Evolutionary conservation across 208 protist species (phyloP).

Genomic region (Acanthamoeba royreba): DNA sequence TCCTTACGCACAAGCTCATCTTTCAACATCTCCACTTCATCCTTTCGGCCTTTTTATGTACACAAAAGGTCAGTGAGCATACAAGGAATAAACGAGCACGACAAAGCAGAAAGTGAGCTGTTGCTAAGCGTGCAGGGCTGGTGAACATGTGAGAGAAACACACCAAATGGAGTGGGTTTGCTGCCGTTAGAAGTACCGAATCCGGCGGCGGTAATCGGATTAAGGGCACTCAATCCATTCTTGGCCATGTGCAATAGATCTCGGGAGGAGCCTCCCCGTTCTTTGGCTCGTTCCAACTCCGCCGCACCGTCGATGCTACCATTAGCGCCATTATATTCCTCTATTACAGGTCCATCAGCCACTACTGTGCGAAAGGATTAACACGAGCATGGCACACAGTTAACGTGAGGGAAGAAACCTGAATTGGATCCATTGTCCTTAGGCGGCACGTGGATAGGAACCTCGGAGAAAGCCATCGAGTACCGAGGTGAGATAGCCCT

Average conservation of each 20-base stretch:
- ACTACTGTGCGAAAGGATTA: too few relatives aligned
- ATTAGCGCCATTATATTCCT: not conserved
- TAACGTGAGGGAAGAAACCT: not conserved
- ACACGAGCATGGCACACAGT: too few relatives aligned
- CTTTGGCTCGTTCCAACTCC: too few relatives aligned
- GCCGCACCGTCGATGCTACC: too few relatives aligned
- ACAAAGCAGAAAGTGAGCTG: too few relatives aligned
- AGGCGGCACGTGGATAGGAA: not conserved
- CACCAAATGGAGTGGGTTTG: not conserved
- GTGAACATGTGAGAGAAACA: not conserved
- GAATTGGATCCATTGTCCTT: not conserved
- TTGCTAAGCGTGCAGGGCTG: too few relatives aligned
- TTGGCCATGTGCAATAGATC: not conserved
- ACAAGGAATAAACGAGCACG: too few relatives aligned
- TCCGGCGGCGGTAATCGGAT: not conserved
- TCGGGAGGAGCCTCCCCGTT: not conserved
- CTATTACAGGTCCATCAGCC: not conserved
- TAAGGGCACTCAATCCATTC: not conserved
- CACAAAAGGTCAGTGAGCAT: not conserved
- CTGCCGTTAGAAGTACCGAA: not conserved
- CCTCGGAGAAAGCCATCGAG: not conserved
- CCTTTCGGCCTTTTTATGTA: not conserved
- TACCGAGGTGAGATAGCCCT: not conserved
- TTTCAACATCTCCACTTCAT: not conserved
- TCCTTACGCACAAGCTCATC: conserved; percentile 38